Percentiles rank a stretch among this genome's conserved stretches.
phyloP scores from a whole-genome alignment of 2,329 filamentous ascomycete species.

The Aspergillus sp. region DNA sequence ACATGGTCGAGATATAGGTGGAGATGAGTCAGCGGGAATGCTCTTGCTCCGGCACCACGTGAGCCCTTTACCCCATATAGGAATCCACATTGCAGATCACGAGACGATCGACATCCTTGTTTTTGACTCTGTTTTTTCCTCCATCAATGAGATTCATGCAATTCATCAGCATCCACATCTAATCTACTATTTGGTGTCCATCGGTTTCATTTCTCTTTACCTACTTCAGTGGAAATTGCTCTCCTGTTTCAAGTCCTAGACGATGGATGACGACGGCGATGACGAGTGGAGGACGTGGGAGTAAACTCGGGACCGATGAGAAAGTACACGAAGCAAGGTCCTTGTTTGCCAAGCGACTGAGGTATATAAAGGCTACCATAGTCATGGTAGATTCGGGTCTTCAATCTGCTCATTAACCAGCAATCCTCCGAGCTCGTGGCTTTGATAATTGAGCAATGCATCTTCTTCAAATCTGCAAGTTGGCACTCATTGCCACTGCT shows the following conservation, averaged over 20 bases:
- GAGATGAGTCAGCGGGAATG: conserved; percentile 1
- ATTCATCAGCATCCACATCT: not conserved
- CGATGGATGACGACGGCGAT: conserved; percentile 1
- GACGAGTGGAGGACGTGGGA: not conserved
- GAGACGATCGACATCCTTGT: not conserved
- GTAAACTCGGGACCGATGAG: not conserved
- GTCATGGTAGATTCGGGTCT: not conserved
- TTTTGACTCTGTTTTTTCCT: not conserved
- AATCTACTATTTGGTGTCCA: too few relatives aligned
- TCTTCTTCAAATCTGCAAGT: not conserved
- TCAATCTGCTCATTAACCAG: not conserved
- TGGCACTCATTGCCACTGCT: not conserved
- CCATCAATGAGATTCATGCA: conserved; percentile 2
- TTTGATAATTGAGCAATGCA: not conserved
- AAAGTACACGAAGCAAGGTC: not conserved
- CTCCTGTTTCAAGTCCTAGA: not conserved
- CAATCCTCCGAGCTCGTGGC: not conserved
- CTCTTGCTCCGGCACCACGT: not conserved
- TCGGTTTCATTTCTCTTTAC: not conserved
- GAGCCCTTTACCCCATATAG: not conserved
- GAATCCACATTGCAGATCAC: not conserved
- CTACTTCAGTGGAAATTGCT: not conserved
- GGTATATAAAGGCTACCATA: not conserved
- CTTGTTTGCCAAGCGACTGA: not conserved
- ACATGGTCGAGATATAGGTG: not conserved